These are phyloP conservation scores for Trichoderma citrinoviride DNA, from an alignment of 2,329 filamentous ascomycete genomes.

Conservation along the genomic window DNA sequence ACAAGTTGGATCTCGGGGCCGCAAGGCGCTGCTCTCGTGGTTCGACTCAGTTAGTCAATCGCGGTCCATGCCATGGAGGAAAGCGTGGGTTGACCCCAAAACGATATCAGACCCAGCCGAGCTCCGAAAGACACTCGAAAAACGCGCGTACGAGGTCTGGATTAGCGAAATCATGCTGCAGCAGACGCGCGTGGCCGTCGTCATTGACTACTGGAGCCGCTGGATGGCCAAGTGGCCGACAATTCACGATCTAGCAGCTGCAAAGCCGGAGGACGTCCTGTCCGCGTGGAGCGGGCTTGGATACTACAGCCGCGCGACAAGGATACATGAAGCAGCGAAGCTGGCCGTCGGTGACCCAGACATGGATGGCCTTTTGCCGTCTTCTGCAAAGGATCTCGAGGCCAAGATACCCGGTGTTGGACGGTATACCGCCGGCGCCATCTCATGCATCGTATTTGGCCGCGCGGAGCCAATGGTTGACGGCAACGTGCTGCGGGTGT, in stretches of 20 bases:
- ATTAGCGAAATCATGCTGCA: conserved; percentile 67
- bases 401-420: conserved; percentile 58
- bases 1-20: conserved; percentile 32
- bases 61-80: conserved; percentile 60
- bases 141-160: conserved; percentile 63
- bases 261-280: conserved; percentile 54
- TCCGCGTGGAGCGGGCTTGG: conserved; percentile 60
- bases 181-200: conserved; percentile 61
- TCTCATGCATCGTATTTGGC: conserved; percentile 62
- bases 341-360: conserved; percentile 44
- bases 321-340: conserved; percentile 57
- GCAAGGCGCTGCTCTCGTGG: conserved; percentile 47
- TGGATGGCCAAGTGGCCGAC: conserved; percentile 63
- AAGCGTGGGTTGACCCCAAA: conserved; percentile 52
- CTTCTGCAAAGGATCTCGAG: conserved; percentile 44
- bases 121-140: conserved; percentile 46
- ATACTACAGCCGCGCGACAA: conserved; percentile 62
- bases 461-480: conserved; percentile 59
- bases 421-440: conserved; percentile 60
- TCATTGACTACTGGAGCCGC: conserved; percentile 61
- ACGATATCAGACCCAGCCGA: conserved; percentile 30
- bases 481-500: conserved; percentile 60
- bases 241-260: conserved; percentile 53
- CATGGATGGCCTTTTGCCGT: conserved; percentile 50
- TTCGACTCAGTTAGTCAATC: conserved; percentile 47